Evolutionary conservation across 2,329 filamentous ascomycete species (phyloP).

Genomic region (Zymoseptoria tritici): DNA sequence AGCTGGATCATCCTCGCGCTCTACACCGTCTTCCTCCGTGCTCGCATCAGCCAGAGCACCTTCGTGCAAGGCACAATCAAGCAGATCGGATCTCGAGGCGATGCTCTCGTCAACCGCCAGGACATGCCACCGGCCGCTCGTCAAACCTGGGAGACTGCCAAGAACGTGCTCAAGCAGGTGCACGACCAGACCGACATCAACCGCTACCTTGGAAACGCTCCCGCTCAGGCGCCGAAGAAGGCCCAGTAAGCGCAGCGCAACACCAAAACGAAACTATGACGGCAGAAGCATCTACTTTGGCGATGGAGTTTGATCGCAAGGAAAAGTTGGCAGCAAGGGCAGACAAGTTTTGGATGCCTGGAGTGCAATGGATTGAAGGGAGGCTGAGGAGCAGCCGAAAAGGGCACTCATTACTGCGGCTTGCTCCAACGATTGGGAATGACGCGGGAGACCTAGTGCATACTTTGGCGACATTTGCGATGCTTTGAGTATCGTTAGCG

Average conservation of each 20-base stretch:
- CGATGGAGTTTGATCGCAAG: not conserved
- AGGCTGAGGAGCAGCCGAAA: not conserved
- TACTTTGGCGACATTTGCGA: not conserved
- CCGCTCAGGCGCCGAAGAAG: slow-evolving; percentile 54
- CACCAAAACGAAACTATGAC: not conserved
- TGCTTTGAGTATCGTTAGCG: not conserved
- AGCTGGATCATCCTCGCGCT: slow-evolving; percentile 80
- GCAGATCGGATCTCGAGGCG: slow-evolving; percentile 65
- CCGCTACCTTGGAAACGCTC: slow-evolving; percentile 20
- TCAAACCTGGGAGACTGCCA: slow-evolving; percentile 73
- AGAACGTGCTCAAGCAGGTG: slow-evolving; percentile 64
- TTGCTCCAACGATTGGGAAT: not conserved
- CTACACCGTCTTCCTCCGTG: slow-evolving; percentile 89
- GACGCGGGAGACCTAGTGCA: not conserved
- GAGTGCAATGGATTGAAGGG: not conserved
- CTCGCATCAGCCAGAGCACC: slow-evolving; percentile 78
- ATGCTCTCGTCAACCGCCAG: slow-evolving; percentile 77
- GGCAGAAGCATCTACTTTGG: not conserved
- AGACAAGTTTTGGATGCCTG: not conserved
- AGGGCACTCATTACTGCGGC: not conserved
- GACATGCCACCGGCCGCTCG: slow-evolving; percentile 73
- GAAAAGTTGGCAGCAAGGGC: slow-evolving; percentile 3
- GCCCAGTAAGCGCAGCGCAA: slow-evolving; percentile 40
- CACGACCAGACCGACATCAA: slow-evolving; percentile 71
- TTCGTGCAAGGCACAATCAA: slow-evolving; percentile 83